A percentile compares a stretch with the other conserved stretches of the same genome.
These are phyloP conservation scores for Calonectria henricotiae DNA, from an alignment of 2,329 filamentous ascomycete species.

Conservation along the genomic window DNA sequence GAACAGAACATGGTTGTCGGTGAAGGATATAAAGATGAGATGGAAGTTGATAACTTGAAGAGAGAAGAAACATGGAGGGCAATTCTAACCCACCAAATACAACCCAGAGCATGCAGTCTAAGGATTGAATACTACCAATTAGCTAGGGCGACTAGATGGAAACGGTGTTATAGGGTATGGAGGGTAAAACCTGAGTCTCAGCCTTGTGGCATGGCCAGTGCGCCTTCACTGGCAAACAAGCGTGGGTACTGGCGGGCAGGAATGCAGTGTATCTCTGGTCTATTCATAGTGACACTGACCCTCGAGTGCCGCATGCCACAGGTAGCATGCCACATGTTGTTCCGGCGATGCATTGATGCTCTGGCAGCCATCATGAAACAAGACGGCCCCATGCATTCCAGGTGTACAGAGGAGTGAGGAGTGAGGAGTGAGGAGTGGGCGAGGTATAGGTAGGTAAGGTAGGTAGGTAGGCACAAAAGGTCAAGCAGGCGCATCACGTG, in stretches of 20 bases:
- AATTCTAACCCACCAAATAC: background rate
- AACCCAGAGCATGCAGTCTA: background rate
- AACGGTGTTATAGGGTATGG: constrained; percentile 13
- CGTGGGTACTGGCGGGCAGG: background rate
- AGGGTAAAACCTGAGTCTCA: constrained; percentile 14
- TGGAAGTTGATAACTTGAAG: too few species aligned
- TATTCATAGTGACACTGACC: background rate
- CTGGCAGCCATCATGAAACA: background rate
- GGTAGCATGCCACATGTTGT: background rate
- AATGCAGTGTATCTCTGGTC: constrained; percentile 1
- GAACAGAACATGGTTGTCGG: too few species aligned
- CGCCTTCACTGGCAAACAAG: background rate
- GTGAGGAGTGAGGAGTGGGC: too few species aligned
- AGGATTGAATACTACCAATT: background rate
- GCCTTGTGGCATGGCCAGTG: constrained; percentile 16
- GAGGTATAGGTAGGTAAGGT: too few species aligned
- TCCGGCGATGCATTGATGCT: constrained; percentile 8
- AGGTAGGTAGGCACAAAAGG: too few species aligned
- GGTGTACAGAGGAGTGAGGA: background rate
- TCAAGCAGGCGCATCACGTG: constrained; percentile 42
- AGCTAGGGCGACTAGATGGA: background rate
- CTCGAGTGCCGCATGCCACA: background rate
- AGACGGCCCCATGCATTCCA: background rate
- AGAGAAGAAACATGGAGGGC: too few species aligned
- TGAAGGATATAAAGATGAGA: too few species aligned